phyloP scores from a whole-genome alignment of 345 rosid genomes.

The Lepidium sativum region DNA sequence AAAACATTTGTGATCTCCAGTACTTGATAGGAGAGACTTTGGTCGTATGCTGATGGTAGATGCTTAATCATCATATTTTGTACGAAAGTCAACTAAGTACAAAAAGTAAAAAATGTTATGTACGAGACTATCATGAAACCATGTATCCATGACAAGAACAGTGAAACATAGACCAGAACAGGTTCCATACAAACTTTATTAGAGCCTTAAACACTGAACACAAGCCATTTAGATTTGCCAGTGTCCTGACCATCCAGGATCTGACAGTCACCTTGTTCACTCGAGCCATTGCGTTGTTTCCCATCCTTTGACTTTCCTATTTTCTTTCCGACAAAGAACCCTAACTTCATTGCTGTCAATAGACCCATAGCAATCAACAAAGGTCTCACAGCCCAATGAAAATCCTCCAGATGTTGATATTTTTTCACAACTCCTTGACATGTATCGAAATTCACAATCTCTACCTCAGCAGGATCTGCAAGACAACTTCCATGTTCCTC shows the following conservation, averaged over 20 bases:
- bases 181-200: background rate
- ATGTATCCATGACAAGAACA: slow-evolving; percentile 1
- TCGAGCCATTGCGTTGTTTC: slow-evolving; percentile 19
- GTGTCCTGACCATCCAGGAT: slow-evolving; percentile 10
- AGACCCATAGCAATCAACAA: slow-evolving; percentile 58
- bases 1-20: background rate
- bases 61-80: background rate
- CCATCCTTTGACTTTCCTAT: slow-evolving; percentile 41
- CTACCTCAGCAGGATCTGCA: slow-evolving; percentile 93
- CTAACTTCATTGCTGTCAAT: slow-evolving; percentile 59
- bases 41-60: background rate
- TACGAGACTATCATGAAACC: slow-evolving; percentile 10
- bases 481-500: slow-evolving; percentile 38
- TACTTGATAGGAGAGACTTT: background rate
- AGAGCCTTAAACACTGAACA: slow-evolving; percentile 19
- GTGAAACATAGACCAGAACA: background rate
- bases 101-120: slow-evolving; percentile 6
- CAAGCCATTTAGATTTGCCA: slow-evolving; percentile 25
- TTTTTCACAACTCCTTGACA: slow-evolving; percentile 59
- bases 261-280: slow-evolving; percentile 15
- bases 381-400: slow-evolving; percentile 93
- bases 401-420: slow-evolving; percentile 87
- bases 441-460: slow-evolving; percentile 48
- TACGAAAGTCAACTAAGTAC: background rate
- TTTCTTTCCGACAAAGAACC: slow-evolving; percentile 41